Conservation (phyloP, 345 rosid genomes). For the Toxicodendron radicans region DNA sequence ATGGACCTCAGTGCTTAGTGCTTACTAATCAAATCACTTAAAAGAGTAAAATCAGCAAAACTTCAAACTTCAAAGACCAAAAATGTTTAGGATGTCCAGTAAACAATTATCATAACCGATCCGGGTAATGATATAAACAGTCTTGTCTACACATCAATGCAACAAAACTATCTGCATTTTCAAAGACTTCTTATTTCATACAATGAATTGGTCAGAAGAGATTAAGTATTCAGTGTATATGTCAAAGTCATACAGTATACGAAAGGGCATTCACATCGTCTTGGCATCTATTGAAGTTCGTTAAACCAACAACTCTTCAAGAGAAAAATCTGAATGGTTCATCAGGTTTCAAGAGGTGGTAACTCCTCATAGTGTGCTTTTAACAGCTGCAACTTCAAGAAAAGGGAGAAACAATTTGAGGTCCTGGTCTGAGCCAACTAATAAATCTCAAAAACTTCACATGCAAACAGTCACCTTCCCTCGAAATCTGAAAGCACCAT, state of each 20-base stretch:
- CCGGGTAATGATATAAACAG: not conserved
- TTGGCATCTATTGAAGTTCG: constrained; percentile 22
- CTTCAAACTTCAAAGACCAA: not conserved
- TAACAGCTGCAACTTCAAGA: constrained; percentile 37
- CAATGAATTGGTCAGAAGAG: constrained; percentile 31
- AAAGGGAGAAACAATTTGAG: constrained; percentile 33
- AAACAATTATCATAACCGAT: not conserved
- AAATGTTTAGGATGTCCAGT: not conserved
- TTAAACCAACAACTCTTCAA: constrained; percentile 17
- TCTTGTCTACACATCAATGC: constrained; percentile 8
- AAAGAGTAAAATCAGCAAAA: not conserved
- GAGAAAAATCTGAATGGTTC: constrained; percentile 16
- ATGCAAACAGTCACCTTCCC: constrained; percentile 39
- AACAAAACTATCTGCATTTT: constrained; percentile 19
- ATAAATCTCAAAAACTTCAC: constrained; percentile 25
- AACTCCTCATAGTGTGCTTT: constrained; percentile 27
- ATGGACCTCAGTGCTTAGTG: not conserved
- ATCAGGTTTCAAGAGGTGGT: constrained; percentile 19
- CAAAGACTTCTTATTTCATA: constrained; percentile 27
- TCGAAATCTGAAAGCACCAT: constrained; percentile 40
- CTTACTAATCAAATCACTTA: not conserved
- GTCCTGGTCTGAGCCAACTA: constrained; percentile 23
- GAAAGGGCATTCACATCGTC: constrained; percentile 20
- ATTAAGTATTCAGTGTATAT: constrained; percentile 14
- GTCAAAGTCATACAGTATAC: constrained; percentile 21